Conservation (phyloP, 768 basidiomycete species). For the Collybiopsis luxurians region DNA sequence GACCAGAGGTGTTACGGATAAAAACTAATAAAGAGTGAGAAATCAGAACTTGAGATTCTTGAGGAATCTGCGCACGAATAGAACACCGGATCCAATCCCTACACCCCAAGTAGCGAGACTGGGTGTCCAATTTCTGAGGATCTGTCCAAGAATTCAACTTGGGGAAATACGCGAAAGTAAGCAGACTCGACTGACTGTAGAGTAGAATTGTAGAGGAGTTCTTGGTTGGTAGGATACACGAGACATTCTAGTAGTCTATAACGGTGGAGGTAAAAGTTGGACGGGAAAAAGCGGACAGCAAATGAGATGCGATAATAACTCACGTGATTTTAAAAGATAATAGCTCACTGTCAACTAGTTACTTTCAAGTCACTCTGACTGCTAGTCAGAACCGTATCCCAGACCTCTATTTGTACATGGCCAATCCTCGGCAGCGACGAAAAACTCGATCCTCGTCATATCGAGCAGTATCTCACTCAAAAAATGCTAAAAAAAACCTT, state of each 20-base stretch:
- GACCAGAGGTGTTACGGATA: slow-evolving; percentile 85
- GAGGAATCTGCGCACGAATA: slow-evolving; percentile 50
- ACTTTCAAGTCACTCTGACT: too few species aligned
- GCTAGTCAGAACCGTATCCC: too few species aligned
- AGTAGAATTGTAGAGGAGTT: slow-evolving; percentile 32
- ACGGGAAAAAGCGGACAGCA: not conserved
- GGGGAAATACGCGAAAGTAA: not conserved
- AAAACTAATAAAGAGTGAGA: slow-evolving; percentile 41
- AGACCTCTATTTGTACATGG: too few species aligned
- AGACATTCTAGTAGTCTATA: slow-evolving; percentile 33
- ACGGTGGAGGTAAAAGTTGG: slow-evolving; percentile 10
- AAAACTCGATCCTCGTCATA: slow-evolving; percentile 81
- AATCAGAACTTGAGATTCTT: not conserved
- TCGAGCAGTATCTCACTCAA: slow-evolving; percentile 70
- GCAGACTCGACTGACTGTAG: slow-evolving; percentile 31
- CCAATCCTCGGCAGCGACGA: slow-evolving; percentile 89
- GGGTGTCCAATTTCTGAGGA: slow-evolving; percentile 55
- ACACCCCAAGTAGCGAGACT: slow-evolving; percentile 69
- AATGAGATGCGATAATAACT: not conserved
- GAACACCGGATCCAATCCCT: slow-evolving; percentile 61
- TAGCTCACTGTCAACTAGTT: too few species aligned
- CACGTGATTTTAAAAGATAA: too few species aligned
- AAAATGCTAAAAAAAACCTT: slow-evolving; percentile 68
- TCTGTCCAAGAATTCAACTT: slow-evolving; percentile 29
- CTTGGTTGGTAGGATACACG: slow-evolving; percentile 36